Base-by-base conservation (phyloP, 1,284 basidiomycete species). In the Gomphus bonarii region DNA sequence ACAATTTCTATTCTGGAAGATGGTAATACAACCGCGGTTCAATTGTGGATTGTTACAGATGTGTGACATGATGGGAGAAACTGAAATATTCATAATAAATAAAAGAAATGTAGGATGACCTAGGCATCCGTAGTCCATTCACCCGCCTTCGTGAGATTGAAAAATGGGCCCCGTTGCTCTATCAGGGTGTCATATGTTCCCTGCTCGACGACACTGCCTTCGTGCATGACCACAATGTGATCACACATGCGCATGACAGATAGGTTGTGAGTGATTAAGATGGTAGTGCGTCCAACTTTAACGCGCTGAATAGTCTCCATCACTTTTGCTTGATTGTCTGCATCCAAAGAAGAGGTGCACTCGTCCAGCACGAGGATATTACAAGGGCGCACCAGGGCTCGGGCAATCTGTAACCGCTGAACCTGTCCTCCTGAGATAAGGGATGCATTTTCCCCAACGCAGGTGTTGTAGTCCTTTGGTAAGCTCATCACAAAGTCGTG, bases 401-500 rank as follows among this genome's bases (percentile, higher is more conserved):
- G 80, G 0, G 95, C 95, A 62, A 98, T 93, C 65, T 90, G 88
- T 8, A 99, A 71, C 3, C 95, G 81, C 71, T 99, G 95, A 2
- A 89, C 91, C 68, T 99, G 95, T 1, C 95, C 95, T 33, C 95
- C 95, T 0, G 92, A 95, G 58, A 98, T 82, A 51, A 93, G 78
- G 16, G 80, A 72, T 0, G 91, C 93, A 67, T 93, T 92, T 71
- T 95, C 92, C 49, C 95, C 95, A 1, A 98, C 77, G 56, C 75
- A 68, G 0, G 93, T 97, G 50, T 90, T 84, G 73, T 97, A 97
- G 0, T 87, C 90, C 25, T 85, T 73, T 0, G 91, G 90, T 0
- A 97, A 77, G 6, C 75, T 70, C 72, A 79, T 75, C 67, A 98
- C 81, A 70, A 95, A 95, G n/a, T 90, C 86, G 72, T 95, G 86